Conservation (phyloP, 2,329 filamentous ascomycete species). For the Penicillium janthinellum region DNA sequence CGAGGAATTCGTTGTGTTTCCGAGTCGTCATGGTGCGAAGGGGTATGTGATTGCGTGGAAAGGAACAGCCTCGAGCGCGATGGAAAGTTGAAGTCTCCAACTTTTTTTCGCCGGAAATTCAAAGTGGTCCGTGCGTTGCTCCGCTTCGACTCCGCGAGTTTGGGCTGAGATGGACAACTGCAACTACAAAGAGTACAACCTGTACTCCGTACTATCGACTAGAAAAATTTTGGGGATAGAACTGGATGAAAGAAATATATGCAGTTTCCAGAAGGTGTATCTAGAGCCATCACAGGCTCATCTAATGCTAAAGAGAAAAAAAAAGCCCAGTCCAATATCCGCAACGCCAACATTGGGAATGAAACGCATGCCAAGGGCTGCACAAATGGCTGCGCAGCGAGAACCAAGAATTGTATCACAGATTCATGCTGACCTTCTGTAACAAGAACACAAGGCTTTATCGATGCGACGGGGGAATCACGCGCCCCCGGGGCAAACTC, state of each 20-base stretch:
- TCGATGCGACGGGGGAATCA: neutral
- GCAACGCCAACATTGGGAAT: constrained; percentile 26
- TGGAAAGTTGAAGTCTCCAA: constrained; percentile 2
- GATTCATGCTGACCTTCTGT: constrained; percentile 8
- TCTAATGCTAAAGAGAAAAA: constrained; percentile 17
- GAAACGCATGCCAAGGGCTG: constrained; percentile 6
- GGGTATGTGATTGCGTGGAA: neutral
- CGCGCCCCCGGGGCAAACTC: neutral
- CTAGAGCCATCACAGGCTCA: constrained; percentile 14
- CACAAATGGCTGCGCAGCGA: constrained; percentile 8
- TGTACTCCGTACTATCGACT: too few relatives aligned
- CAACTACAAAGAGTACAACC: neutral
- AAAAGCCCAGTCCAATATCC: constrained; percentile 13
- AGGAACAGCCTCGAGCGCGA: neutral
- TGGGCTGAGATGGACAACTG: neutral
- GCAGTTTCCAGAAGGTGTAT: constrained; percentile 5
- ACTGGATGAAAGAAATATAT: constrained; percentile 6
- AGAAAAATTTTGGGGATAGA: neutral
- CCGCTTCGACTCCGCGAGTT: neutral
- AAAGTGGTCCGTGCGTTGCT: constrained; percentile 18
- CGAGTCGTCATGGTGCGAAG: constrained; percentile 37
- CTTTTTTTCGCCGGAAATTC: constrained; percentile 18
- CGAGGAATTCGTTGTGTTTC: constrained; percentile 44
- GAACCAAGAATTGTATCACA: constrained; percentile 14
- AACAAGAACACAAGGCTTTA: constrained; percentile 4